phyloP scores from a whole-genome alignment of 169 alveolate genomes.

The Plasmodium sp. region DNA sequence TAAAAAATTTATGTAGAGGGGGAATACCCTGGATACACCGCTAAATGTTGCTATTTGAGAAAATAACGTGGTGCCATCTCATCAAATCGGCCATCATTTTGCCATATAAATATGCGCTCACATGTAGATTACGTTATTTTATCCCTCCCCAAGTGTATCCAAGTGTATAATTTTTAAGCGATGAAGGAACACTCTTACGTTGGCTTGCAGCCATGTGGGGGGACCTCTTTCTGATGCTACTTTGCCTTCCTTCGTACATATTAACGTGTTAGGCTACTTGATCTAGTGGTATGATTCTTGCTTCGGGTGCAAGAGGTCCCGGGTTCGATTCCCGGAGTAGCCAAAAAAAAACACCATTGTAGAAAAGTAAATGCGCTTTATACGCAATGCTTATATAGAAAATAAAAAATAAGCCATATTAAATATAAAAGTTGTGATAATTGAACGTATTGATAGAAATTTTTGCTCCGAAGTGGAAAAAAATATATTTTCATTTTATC shows the following conservation, averaged over 20 bases:
- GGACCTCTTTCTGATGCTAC: background rate
- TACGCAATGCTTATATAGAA: no score
- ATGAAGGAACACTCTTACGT: background rate
- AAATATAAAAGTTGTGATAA: no score
- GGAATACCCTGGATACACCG: background rate
- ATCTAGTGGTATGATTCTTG: slow-evolving; percentile 99
- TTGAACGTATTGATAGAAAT: no score
- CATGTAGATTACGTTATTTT: background rate
- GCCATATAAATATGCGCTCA: background rate
- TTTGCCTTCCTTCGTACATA: background rate
- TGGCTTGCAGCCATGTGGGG: background rate
- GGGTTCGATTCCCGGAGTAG: slow-evolving; percentile 99
- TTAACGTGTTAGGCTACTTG: slow-evolving; percentile 83
- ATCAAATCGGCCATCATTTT: background rate
- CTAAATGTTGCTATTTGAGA: background rate
- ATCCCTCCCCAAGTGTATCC: background rate
- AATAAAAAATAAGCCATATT: no score
- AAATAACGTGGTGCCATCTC: background rate
- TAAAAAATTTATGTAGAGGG: background rate
- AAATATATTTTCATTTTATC: no score
- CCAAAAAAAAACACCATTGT: no score
- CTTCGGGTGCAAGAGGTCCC: slow-evolving; percentile 99
- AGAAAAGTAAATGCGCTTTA: no score
- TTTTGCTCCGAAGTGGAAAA: background rate
- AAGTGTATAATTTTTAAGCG: background rate